A percentile compares a stretch with the other conserved stretches of the same genome.
Evolutionary conservation across 1,139 yeast species (phyloP).

Genomic region (Protomyces macrosporus): DNA sequence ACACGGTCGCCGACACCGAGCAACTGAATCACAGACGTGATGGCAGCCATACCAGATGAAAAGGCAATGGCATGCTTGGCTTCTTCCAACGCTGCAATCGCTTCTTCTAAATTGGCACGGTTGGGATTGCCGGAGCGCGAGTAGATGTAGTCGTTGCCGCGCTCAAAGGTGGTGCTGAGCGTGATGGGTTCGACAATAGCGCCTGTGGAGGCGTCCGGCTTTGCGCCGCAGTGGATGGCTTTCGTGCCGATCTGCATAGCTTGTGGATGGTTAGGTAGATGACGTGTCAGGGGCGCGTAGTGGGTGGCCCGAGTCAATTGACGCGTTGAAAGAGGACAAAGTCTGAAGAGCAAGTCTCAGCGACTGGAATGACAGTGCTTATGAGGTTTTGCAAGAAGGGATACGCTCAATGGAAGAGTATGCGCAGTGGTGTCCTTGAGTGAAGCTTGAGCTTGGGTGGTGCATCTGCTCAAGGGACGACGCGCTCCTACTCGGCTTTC

Average conservation of each 20-base stretch:
- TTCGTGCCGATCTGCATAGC: conserved; percentile 12
- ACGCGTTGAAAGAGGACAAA: too few species aligned
- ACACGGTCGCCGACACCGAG: conserved; percentile 55
- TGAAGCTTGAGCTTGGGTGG: too few species aligned
- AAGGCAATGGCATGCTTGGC: conserved; percentile 76
- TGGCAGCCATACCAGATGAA: conserved; percentile 80
- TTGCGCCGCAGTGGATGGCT: conserved; percentile 81
- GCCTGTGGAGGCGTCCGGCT: conserved; percentile 68
- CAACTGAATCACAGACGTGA: conserved; percentile 71
- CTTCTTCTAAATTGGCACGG: conserved; percentile 74
- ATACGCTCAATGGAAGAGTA: too few species aligned
- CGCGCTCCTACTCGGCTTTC: too few species aligned
- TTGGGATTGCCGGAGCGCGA: conserved; percentile 85
- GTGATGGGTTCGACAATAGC: conserved; percentile 85
- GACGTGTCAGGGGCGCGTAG: too few species aligned
- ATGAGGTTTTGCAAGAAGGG: too few species aligned
- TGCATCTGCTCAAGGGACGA: too few species aligned
- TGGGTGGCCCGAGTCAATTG: too few species aligned
- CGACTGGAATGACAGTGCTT: too few species aligned
- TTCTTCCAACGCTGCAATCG: conserved; percentile 72
- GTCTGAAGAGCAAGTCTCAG: too few species aligned
- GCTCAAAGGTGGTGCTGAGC: conserved; percentile 80
- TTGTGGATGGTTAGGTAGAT: too few species aligned
- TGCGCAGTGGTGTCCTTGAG: too few species aligned
- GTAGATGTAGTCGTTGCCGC: conserved; percentile 70